Evolutionary conservation across 164 flowering plant species (phyloP).

Genomic region (Aristolochia contorta): DNA sequence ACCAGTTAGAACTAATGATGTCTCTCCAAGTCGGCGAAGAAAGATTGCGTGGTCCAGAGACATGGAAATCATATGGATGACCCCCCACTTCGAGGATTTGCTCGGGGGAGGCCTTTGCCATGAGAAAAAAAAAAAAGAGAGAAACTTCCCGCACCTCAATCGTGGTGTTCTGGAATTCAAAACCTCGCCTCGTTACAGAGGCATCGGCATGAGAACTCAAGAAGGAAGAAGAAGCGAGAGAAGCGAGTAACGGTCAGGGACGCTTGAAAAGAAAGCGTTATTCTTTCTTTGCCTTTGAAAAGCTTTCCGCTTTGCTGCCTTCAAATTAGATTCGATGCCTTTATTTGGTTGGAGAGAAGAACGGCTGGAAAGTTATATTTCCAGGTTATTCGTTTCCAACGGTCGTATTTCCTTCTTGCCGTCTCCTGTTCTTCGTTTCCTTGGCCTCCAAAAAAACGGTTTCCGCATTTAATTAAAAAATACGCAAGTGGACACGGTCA

Average conservation of each 20-base stretch:
- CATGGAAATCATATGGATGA: conserved; percentile 80
- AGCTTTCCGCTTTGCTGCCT: not conserved
- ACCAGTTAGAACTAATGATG: conserved; percentile 79
- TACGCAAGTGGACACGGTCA: no score
- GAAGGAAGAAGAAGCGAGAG: not conserved
- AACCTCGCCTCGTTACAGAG: not conserved
- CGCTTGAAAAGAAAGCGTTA: not conserved
- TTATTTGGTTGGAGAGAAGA: not conserved
- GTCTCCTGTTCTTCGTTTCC: not conserved
- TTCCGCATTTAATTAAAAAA: no score
- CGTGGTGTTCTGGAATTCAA: not conserved
- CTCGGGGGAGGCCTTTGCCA: conserved; percentile 26
- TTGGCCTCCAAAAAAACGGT: no score
- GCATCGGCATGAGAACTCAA: not conserved
- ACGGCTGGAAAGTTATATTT: conserved; percentile 4
- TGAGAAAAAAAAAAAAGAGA: conserved; percentile 1
- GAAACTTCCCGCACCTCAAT: conserved; percentile 4
- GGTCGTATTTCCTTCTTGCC: conserved; percentile 7
- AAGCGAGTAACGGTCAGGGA: not conserved
- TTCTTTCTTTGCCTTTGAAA: not conserved
- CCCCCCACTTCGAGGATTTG: conserved; percentile 12
- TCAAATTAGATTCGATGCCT: conserved; percentile 10
- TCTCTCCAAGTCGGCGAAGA: conserved; percentile 81
- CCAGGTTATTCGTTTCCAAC: conserved; percentile 1
- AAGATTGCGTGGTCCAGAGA: conserved; percentile 81